These are phyloP conservation scores for Lichtheimia corymbifera DNA, from an alignment of 371 early-diverging fungal species.

Conservation along the genomic window DNA sequence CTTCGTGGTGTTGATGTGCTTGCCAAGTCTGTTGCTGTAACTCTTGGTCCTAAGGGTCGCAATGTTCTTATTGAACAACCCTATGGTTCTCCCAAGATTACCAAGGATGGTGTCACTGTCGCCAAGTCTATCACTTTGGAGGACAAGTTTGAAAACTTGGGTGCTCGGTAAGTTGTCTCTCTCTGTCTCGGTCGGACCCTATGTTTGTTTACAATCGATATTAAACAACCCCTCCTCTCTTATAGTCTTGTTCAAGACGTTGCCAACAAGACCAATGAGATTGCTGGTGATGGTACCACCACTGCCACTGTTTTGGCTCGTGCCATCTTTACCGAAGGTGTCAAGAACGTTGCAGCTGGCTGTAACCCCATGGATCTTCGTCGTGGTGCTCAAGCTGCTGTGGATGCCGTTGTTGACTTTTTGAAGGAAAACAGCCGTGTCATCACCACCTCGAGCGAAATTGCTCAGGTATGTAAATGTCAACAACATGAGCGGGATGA, in stretches of 20 bases:
- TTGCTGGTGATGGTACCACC: constrained; percentile 98
- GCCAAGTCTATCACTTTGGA: constrained; percentile 95
- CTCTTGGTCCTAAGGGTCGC: constrained; percentile 97
- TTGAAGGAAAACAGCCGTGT: constrained; percentile 84
- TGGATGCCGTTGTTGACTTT: constrained; percentile 86
- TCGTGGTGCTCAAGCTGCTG: constrained; percentile 93
- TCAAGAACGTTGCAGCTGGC: constrained; percentile 98
- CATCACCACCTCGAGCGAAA: constrained; percentile 93
- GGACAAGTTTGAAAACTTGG: constrained; percentile 97
- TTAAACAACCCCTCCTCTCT: neutral
- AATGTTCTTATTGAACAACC: constrained; percentile 97
- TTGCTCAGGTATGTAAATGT: constrained; percentile 75
- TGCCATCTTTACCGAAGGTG: constrained; percentile 97
- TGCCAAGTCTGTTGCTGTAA: constrained; percentile 97
- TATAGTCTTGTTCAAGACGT: constrained; percentile 95
- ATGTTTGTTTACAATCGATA: neutral
- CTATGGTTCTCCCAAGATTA: constrained; percentile 98
- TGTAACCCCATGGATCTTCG: constrained; percentile 98
- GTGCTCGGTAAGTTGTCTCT: constrained; percentile 78
- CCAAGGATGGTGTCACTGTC: constrained; percentile 99
- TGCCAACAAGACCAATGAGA: constrained; percentile 98
- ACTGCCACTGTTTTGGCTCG: constrained; percentile 98
- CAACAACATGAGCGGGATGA: constrained; percentile 5
- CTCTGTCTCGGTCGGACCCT: neutral
- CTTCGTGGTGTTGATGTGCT: constrained; percentile 94